Conservation (phyloP, 2,329 filamentous ascomycete genomes). For the Elsinoe batatas region DNA sequence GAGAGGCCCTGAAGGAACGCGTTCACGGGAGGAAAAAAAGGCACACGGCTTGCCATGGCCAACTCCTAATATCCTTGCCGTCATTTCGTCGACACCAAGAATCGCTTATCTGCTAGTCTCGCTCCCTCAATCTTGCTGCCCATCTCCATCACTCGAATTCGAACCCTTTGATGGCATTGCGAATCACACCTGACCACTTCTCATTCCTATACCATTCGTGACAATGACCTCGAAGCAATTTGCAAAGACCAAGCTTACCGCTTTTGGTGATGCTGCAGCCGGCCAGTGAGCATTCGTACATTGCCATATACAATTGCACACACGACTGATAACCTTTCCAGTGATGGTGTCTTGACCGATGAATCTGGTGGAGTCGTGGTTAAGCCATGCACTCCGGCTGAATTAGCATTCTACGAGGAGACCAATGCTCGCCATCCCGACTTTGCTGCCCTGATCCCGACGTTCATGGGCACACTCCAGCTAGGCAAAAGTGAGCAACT, state of each 20-base stretch:
- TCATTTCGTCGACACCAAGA: background rate
- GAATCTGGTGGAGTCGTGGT: slow-evolving; percentile 76
- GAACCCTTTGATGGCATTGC: background rate
- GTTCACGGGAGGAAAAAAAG: background rate
- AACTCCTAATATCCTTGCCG: background rate
- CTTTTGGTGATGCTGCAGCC: slow-evolving; percentile 68
- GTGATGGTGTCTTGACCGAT: slow-evolving; percentile 84
- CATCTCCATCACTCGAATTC: background rate
- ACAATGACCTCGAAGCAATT: slow-evolving; percentile 36
- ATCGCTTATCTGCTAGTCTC: slow-evolving; percentile 5
- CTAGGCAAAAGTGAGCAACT: slow-evolving; percentile 39
- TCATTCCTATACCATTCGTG: background rate
- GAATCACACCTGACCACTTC: background rate
- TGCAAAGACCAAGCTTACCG: slow-evolving; percentile 51
- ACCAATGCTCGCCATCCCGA: slow-evolving; percentile 55
- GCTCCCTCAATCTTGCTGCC: background rate
- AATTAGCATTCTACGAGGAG: slow-evolving; percentile 84
- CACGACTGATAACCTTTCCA: slow-evolving; percentile 31
- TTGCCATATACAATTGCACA: background rate
- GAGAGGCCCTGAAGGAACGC: background rate
- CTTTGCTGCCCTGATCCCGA: slow-evolving; percentile 72
- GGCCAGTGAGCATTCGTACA: slow-evolving; percentile 61
- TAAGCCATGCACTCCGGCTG: slow-evolving; percentile 80
- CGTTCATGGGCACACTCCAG: slow-evolving; percentile 68
- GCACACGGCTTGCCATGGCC: slow-evolving; percentile 1